Percentiles rank a stretch among this genome's conserved stretches.
These are phyloP conservation scores for Miamiensis avidus DNA, from an alignment of 169 alveolate species.

Conservation along the genomic window DNA sequence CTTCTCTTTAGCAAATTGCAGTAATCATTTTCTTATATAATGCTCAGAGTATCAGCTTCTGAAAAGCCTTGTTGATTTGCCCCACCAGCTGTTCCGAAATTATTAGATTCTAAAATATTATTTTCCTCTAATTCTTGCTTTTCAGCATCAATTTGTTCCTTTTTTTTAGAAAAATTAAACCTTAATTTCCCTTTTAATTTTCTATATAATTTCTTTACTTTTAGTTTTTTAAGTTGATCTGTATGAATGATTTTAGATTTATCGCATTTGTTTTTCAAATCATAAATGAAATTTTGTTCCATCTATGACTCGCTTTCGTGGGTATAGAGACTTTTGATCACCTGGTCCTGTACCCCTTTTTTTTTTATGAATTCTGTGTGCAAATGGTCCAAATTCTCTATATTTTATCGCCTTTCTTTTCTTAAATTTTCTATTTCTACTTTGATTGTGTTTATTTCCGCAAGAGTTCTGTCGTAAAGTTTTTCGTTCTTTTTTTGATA, in stretches of 20 bases:
- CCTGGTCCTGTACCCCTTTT: not conserved
- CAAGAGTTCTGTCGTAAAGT: not conserved
- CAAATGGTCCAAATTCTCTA: not conserved
- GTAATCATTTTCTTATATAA: no score
- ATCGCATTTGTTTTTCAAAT: not conserved
- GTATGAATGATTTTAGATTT: no score
- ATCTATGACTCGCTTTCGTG: not conserved
- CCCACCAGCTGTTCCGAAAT: not conserved
- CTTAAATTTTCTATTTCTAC: not conserved
- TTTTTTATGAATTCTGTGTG: no score
- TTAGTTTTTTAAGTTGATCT: not conserved
- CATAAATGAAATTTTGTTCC: not conserved
- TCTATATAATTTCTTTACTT: not conserved
- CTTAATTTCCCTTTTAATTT: no score
- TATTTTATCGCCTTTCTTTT: not conserved
- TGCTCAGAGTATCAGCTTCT: not conserved
- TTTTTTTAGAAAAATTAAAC: no score
- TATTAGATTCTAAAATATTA: no score
- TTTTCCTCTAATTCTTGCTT: not conserved
- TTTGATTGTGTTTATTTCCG: not conserved
- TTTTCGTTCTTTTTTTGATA: not conserved
- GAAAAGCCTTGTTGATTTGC: not conserved
- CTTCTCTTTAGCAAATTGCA: not conserved
- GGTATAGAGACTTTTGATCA: no score
- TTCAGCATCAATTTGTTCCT: no score